These are phyloP conservation scores for Nakaseomyces glabratus DNA, from an alignment of 1,139 yeast species.

Conservation along the genomic window DNA sequence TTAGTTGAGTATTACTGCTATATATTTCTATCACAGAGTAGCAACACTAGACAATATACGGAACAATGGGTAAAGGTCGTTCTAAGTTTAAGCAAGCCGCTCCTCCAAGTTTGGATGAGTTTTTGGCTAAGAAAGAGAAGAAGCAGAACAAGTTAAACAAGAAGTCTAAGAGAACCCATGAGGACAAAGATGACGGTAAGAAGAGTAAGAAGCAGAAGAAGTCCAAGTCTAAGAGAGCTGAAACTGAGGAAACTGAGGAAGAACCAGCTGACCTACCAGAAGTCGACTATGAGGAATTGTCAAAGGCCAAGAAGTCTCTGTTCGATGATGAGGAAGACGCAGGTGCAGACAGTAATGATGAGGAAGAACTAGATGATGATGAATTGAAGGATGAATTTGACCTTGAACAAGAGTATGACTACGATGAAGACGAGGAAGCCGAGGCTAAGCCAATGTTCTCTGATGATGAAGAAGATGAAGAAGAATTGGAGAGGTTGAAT, in stretches of 20 bases:
- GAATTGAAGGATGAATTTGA: slow-evolving; percentile 47
- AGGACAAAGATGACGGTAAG: slow-evolving; percentile 19
- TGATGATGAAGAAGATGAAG: slow-evolving; percentile 63
- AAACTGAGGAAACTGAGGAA: slow-evolving; percentile 30
- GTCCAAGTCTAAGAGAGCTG: slow-evolving; percentile 20
- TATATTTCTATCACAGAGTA: background rate
- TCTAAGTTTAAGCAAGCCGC: slow-evolving; percentile 83
- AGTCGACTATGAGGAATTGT: slow-evolving; percentile 55
- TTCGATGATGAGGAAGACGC: slow-evolving; percentile 71
- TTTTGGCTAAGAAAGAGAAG: slow-evolving; percentile 49
- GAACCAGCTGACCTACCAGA: slow-evolving; percentile 47
- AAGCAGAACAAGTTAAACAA: slow-evolving; percentile 29
- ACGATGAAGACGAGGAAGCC: slow-evolving; percentile 40
- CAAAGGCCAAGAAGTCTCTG: slow-evolving; percentile 60
- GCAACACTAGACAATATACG: background rate
- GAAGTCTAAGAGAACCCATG: slow-evolving; percentile 20
- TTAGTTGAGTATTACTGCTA: background rate
- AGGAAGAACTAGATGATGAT: slow-evolving; percentile 26
- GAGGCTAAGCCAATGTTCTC: slow-evolving; percentile 75
- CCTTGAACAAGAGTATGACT: slow-evolving; percentile 44
- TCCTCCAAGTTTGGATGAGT: slow-evolving; percentile 81
- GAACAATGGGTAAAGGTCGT: slow-evolving; percentile 72
- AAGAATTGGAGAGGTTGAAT: slow-evolving; percentile 70
- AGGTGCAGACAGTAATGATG: too few species aligned
- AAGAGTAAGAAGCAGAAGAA: slow-evolving; percentile 21